Evolutionary conservation across 2,329 filamentous ascomycete genomes (phyloP), one percentile per base, ranked within the genome.

Genomic region (Penicillium sp.): DNA sequence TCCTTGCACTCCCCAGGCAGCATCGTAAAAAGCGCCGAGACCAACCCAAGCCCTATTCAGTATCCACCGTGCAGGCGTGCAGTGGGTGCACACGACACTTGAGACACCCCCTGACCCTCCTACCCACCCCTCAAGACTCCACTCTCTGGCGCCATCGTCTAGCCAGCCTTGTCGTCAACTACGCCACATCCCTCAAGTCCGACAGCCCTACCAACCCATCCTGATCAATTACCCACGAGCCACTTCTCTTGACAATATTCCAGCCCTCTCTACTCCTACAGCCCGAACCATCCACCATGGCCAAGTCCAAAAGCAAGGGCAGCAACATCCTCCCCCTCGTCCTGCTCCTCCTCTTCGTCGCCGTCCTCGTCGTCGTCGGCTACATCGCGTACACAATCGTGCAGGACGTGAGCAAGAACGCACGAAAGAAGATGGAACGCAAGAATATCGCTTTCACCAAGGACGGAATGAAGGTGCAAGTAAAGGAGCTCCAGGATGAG

Each of bases 371-470:
- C 37, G 82, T 78, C 66, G 72, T 88, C 60, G 84, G 82, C 22
- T 86, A 84, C 62, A 79, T 84, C 63, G 72, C 83, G 62, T 88
- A 86, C 74, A 75, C 79, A 50, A 85, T 86, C 77, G 79, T 81
- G 31, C 82, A 83, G 68, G 82, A 86, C 61, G 81, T 89, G 51
- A 81, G 82, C 60, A 78, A 83, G 61, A 81, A 81, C 62, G 85
- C 85, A 44, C 79, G 79, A 46, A 79, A 82, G 69, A 84, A 85
- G 65, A 84, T 88, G 82, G 85, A 88, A 75, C 85, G 85, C 78
- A 85, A 85, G 72, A 82, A 88, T 63, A 80, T 89, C 39, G 74
- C 79, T 11, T 82, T 87, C 69, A 82, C 82, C 2, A 85, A 83
- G 68, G 85, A 87, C 46, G 86, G 86, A 22, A 81, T 85, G 64